Evolutionary conservation across 345 rosid species (phyloP), one percentile per base, ranked within the genome.

Genomic region (Syzygium aqueum): DNA sequence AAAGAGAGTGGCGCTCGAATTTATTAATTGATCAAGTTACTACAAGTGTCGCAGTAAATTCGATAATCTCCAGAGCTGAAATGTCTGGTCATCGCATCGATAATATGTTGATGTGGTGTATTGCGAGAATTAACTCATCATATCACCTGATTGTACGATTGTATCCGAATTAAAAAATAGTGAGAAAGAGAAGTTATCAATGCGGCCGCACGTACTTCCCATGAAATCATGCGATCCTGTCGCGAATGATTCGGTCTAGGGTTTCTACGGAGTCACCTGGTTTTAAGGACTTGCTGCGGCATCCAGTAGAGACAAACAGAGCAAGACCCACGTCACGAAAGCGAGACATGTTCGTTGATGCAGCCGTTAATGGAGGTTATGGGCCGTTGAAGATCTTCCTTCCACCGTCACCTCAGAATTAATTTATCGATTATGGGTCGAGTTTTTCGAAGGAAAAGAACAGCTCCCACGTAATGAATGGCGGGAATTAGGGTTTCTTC

Each of bases 301-400:
- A 85, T 30, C 33, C 59, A 4, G 63, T 56, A 15, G 85, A 84
- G 59, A 84, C 43, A 84, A 84, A 23, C 85, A 52, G 59, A 33
- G 33, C 19, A 53, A 52, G 17, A 52, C 28, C 43, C 28, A 40
- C 61, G 61, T 30, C n/a, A 87, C 73, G 88, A 90, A 53, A 86
- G 87, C 85, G 89, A 90, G 85, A 77, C 7, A 11, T 61, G 84
- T 90, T 91, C 94, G 91, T 51, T 89, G 83, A 89, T 88, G 52
- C 80, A 84, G 93, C 94, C 93, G 94, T 91, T 91, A 91, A 92
- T 92, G 93, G 91, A 85, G 92, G 93, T 87, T 89, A 77, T 37
- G 57, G 77, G 88, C 91, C 88, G 92, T 91, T 91, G 89, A 88
- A 73, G 80, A 73, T 73, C 80, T 22, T 33, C 80, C 80, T 9